Conservation (phyloP, 768 basidiomycete species). For the Leccinum rimulosum region DNA sequence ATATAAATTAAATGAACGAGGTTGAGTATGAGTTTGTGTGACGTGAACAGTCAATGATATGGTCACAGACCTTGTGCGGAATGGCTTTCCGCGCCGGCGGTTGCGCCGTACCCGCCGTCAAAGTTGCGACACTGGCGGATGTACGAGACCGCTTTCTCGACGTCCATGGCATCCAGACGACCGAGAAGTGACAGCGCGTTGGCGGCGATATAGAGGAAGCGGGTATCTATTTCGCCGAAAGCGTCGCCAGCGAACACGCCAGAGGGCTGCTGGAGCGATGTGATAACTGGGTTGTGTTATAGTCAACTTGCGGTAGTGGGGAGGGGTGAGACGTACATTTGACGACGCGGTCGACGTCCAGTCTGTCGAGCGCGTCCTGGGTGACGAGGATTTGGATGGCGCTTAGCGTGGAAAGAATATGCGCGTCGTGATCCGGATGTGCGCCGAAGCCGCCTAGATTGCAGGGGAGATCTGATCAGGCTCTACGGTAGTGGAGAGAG, state of each 20-base stretch:
- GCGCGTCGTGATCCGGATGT: conserved; percentile 91
- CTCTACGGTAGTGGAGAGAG: not conserved
- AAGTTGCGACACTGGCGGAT: conserved; percentile 83
- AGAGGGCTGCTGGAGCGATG: conserved; percentile 79
- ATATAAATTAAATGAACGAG: not conserved
- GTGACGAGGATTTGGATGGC: conserved; percentile 90
- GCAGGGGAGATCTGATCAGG: not conserved
- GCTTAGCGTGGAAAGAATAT: conserved; percentile 82
- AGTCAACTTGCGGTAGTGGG: not conserved
- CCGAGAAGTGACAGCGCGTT: conserved; percentile 80
- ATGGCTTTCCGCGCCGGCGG: conserved; percentile 89
- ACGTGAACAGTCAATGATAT: no score
- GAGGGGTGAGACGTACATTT: conserved; percentile 51
- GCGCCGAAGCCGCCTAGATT: conserved; percentile 83
- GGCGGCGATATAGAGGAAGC: conserved; percentile 89
- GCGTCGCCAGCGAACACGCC: conserved; percentile 88
- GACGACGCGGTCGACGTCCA: conserved; percentile 69
- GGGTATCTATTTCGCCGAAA: conserved; percentile 91
- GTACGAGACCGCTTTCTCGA: conserved; percentile 66
- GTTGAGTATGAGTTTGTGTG: not conserved
- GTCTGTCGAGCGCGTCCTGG: conserved; percentile 72
- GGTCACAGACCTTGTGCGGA: conserved; percentile 70
- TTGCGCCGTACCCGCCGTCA: conserved; percentile 90
- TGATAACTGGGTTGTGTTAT: conserved; percentile 55
- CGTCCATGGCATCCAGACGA: conserved; percentile 64